Conservation (phyloP, 2,329 filamentous ascomycete genomes). For the Chalara sp. region DNA sequence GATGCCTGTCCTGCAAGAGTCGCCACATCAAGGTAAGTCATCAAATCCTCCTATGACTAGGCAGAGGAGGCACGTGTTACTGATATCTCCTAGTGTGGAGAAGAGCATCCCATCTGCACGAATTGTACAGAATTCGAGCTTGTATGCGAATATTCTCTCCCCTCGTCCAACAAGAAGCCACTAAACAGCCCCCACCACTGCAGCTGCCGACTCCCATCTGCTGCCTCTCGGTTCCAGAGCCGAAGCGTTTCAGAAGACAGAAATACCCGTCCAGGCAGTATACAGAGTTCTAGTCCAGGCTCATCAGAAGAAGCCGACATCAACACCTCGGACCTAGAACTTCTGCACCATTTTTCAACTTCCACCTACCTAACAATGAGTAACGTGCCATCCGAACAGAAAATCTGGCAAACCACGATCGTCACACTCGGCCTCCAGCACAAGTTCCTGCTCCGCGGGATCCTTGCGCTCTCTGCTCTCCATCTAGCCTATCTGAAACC, state of each 20-base stretch:
- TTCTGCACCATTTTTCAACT: constrained; percentile 6
- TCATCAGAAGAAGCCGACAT: not conserved
- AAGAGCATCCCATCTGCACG: constrained; percentile 4
- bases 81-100: constrained; percentile 4
- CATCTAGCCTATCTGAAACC: constrained; percentile 7
- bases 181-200: not conserved
- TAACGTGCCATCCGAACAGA: not conserved
- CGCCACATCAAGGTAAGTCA: constrained; percentile 7
- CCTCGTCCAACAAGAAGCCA: not conserved
- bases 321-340: constrained; percentile 2
- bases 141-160: not conserved
- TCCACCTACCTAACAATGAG: constrained; percentile 5
- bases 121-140: constrained; percentile 3
- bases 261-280: not conserved
- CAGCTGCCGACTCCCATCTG: not conserved
- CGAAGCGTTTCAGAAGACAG: not conserved
- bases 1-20: constrained; percentile 7
- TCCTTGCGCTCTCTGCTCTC: constrained; percentile 26
- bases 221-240: not conserved
- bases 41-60: not conserved
- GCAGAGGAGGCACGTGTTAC: not conserved
- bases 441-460: constrained; percentile 9
- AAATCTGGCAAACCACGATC: constrained; percentile 6
- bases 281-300: not conserved
- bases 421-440: constrained; percentile 24